phyloP scores from a whole-genome alignment of 192 early-diverging fungal species.

The Backusella luteola region DNA sequence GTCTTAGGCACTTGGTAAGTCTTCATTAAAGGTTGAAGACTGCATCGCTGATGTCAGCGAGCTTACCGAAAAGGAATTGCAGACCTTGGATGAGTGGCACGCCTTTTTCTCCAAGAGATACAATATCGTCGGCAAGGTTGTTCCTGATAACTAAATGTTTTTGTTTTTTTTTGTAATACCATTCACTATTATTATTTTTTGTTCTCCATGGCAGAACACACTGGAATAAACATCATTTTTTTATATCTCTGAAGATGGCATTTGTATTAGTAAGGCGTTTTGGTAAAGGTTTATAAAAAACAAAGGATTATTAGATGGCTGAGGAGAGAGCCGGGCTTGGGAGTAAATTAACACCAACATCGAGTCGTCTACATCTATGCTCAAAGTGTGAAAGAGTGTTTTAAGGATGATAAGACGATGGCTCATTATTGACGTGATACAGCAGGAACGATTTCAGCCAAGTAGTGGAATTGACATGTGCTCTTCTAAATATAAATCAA shows the following conservation, averaged over 20 bases:
- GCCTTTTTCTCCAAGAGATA: constrained; percentile 68
- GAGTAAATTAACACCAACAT: no score
- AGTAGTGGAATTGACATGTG: neutral
- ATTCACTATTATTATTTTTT: neutral
- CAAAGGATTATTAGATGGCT: neutral
- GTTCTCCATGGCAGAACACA: neutral
- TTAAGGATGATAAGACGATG: neutral
- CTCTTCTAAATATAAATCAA: neutral
- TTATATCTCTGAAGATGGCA: neutral
- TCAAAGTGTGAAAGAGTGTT: neutral
- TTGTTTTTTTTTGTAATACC: neutral
- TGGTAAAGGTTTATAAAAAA: neutral
- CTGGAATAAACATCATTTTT: neutral
- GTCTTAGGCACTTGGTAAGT: constrained; percentile 60
- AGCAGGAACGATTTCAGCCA: neutral
- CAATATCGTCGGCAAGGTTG: constrained; percentile 64
- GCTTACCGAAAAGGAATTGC: constrained; percentile 64
- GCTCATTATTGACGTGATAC: neutral
- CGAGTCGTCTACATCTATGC: neutral
- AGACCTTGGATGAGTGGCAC: constrained; percentile 74
- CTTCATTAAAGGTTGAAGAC: constrained; percentile 67
- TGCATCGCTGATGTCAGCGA: constrained; percentile 69
- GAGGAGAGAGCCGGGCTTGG: neutral
- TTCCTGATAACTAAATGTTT: constrained; percentile 19
- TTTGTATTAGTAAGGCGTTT: neutral